Percentiles rank a stretch among this genome's conserved stretches.
phyloP scores from a whole-genome alignment of 148 eudicot species.

The Rhododendron mucronatum region DNA sequence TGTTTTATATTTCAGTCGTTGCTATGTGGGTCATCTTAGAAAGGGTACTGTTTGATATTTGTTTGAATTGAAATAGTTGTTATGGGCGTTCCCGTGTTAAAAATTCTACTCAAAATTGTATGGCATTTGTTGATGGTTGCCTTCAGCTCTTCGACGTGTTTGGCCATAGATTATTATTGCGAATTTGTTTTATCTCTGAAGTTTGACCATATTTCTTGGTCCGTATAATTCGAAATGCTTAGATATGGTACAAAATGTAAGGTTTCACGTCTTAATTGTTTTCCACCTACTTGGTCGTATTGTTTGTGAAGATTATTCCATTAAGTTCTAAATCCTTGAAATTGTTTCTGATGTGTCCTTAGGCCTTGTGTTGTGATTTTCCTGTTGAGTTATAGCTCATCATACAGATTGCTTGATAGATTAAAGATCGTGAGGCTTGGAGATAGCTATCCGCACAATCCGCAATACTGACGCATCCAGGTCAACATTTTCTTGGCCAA shows the following conservation, averaged over 20 bases:
- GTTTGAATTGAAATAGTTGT: neutral
- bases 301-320: neutral
- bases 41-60: neutral
- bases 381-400: neutral
- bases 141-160: neutral
- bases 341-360: neutral
- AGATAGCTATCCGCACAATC: too few species aligned
- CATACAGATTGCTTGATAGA: neutral
- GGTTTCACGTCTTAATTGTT: neutral
- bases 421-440: neutral
- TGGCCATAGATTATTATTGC: neutral
- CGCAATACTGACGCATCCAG: too few species aligned
- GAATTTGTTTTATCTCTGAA: neutral
- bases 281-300: neutral
- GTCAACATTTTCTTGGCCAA: too few species aligned
- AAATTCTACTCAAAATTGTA: neutral
- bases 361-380: neutral
- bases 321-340: neutral
- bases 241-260: neutral
- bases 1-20: neutral
- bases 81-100: neutral
- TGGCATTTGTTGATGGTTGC: neutral
- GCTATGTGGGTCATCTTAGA: neutral
- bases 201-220: neutral
- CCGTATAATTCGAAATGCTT: neutral